A percentile compares a stretch with the other conserved stretches of the same genome.
These are phyloP conservation scores for Mucor lusitanicus DNA, from an alignment of 371 early-diverging fungal species.

Conservation along the genomic window DNA sequence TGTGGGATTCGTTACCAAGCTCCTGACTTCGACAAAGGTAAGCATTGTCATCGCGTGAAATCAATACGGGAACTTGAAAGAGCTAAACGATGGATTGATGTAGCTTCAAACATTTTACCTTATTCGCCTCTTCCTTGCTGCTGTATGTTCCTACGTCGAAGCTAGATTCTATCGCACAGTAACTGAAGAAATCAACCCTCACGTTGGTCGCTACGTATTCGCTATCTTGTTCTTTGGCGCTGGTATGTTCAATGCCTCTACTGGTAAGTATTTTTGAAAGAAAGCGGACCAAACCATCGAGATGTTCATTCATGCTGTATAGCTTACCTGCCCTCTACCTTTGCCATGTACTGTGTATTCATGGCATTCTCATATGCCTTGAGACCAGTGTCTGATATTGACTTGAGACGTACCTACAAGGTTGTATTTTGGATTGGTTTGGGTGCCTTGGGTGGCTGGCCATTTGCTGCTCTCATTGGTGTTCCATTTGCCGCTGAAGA, in stretches of 20 bases:
- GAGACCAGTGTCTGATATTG: slow-evolving; percentile 50
- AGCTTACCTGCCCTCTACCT: slow-evolving; percentile 90
- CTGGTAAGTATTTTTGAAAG: slow-evolving; percentile 47
- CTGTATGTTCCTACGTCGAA: slow-evolving; percentile 72
- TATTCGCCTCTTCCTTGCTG: slow-evolving; percentile 65
- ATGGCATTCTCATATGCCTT: slow-evolving; percentile 74
- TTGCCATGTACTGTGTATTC: slow-evolving; percentile 87
- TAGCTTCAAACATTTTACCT: slow-evolving; percentile 79
- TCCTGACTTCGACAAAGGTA: slow-evolving; percentile 61
- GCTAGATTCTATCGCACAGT: slow-evolving; percentile 71
- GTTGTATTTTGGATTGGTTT: slow-evolving; percentile 66
- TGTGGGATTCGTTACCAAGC: slow-evolving; percentile 43
- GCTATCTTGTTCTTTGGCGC: slow-evolving; percentile 69
- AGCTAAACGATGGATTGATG: neutral
- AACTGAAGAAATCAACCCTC: slow-evolving; percentile 60
- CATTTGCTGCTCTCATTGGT: slow-evolving; percentile 78
- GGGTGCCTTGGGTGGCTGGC: slow-evolving; percentile 89
- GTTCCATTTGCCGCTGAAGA: slow-evolving; percentile 82
- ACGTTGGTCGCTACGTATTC: slow-evolving; percentile 71
- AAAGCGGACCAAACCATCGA: neutral
- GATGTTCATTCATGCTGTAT: neutral
- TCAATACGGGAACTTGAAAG: neutral
- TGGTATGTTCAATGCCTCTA: slow-evolving; percentile 85
- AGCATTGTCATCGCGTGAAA: neutral
- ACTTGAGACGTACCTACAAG: slow-evolving; percentile 48